Percentiles rank a stretch among this genome's conserved stretches.
Conservation (phyloP, 2,329 filamentous ascomycete genomes). For the Botrytis elliptica region DNA sequence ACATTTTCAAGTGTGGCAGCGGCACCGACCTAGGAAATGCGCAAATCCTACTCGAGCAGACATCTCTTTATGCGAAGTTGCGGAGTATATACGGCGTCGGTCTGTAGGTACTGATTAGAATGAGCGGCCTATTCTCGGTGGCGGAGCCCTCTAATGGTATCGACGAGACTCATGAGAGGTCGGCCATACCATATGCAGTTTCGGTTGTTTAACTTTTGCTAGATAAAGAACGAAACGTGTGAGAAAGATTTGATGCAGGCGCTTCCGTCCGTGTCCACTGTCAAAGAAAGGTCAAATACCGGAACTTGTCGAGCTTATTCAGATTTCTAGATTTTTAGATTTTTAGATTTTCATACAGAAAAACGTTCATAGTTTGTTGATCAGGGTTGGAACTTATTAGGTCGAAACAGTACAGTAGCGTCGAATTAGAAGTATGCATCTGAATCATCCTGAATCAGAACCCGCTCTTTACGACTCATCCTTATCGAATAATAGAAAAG, state of each 20-base stretch:
- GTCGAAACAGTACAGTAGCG: neutral
- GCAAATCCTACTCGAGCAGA: neutral
- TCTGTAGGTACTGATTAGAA: neutral
- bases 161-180: neutral
- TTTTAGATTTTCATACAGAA: neutral
- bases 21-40: neutral
- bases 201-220: neutral
- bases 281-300: slow-evolving; percentile 1
- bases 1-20: neutral
- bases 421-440: neutral
- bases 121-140: slow-evolving; percentile 15
- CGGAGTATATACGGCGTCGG: neutral
- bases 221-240: neutral
- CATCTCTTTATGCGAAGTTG: neutral
- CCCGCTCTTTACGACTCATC: neutral
- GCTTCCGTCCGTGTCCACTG: slow-evolving; percentile 5
- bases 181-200: neutral
- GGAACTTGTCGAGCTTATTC: neutral
- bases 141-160: neutral
- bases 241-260: slow-evolving; percentile 9
- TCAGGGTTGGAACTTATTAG: neutral
- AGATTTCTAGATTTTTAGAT: neutral
- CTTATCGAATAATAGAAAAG: neutral
- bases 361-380: neutral
- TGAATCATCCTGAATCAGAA: neutral